phyloP scores from a whole-genome alignment of 1,139 yeast genomes.

The Arxiozyma slooffiae region DNA sequence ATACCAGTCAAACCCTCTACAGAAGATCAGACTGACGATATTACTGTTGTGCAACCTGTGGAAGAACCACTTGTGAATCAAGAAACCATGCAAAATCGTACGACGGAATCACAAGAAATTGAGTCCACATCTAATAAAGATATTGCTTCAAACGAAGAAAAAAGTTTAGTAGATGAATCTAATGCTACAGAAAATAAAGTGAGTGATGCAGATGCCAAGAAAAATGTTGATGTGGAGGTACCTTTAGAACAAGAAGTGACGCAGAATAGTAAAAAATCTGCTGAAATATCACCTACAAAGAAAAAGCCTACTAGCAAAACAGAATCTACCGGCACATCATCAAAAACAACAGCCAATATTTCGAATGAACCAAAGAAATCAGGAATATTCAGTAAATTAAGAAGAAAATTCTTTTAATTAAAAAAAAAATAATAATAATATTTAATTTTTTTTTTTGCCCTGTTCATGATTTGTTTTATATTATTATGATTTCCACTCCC shows the following conservation, averaged over 20 bases:
- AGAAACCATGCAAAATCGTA: not conserved
- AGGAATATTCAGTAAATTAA: constrained; percentile 39
- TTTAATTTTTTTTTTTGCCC: too few relatives aligned
- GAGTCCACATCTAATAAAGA: not conserved
- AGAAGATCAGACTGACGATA: too few relatives aligned
- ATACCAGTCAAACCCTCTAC: too few relatives aligned
- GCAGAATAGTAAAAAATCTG: not conserved
- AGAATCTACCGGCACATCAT: not conserved
- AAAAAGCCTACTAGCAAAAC: not conserved
- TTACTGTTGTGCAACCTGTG: too few relatives aligned
- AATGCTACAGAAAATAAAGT: not conserved
- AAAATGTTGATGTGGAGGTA: not conserved
- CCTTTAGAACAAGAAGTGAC: not conserved
- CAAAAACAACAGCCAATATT: constrained; percentile 14
- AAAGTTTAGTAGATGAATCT: not conserved
- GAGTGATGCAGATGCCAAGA: not conserved
- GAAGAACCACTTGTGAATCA: constrained; percentile 4
- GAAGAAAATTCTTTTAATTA: constrained; percentile 35
- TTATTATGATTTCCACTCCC: too few relatives aligned
- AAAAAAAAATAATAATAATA: too few relatives aligned
- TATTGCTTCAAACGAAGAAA: not conserved
- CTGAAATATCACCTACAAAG: not conserved
- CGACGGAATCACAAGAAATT: not conserved
- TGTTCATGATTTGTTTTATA: not conserved
- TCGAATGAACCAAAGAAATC: constrained; percentile 28